Percentiles rank a stretch among this genome's conserved stretches.
Evolutionary conservation across 345 rosid species (phyloP).

Genomic region (Brassica cretica): DNA sequence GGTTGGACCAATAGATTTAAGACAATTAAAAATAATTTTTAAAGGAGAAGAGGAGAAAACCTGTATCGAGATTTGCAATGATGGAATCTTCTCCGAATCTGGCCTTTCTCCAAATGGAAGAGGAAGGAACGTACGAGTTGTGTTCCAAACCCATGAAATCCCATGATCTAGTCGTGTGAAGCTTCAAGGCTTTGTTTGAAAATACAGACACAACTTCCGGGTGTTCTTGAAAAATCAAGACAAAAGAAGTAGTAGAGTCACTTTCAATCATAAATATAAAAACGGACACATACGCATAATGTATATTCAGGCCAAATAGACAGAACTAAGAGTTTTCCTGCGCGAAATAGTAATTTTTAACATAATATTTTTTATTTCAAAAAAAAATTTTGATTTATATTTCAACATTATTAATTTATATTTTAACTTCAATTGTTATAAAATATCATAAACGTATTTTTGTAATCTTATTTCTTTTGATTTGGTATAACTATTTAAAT

Average conservation of each 20-base stretch:
- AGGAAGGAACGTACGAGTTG: constrained; percentile 40
- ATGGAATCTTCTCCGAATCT: constrained; percentile 75
- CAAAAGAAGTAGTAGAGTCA: constrained; percentile 19
- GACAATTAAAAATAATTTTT: neutral
- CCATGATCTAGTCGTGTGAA: constrained; percentile 94
- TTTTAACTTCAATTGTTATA: too few species aligned
- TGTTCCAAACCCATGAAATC: constrained; percentile 73
- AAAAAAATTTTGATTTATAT: too few species aligned
- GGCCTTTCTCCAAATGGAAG: constrained; percentile 69
- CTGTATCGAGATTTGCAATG: constrained; percentile 87
- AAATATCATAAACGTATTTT: too few species aligned
- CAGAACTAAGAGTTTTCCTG: too few species aligned
- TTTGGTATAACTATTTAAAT: too few species aligned
- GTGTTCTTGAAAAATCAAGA: constrained; percentile 49
- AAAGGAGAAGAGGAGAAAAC: constrained; percentile 37
- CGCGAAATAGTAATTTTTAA: too few species aligned
- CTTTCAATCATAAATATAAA: neutral
- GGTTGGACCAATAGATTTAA: constrained; percentile 31
- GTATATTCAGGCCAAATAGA: neutral
- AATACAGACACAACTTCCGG: constrained; percentile 80
- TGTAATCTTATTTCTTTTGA: too few species aligned
- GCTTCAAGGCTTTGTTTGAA: constrained; percentile 59
- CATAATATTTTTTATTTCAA: too few species aligned
- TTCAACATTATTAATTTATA: too few species aligned
- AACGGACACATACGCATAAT: neutral